Base-by-base conservation (phyloP, 495 filamentous ascomycete genomes). In the Penicillium malachiteum region DNA sequence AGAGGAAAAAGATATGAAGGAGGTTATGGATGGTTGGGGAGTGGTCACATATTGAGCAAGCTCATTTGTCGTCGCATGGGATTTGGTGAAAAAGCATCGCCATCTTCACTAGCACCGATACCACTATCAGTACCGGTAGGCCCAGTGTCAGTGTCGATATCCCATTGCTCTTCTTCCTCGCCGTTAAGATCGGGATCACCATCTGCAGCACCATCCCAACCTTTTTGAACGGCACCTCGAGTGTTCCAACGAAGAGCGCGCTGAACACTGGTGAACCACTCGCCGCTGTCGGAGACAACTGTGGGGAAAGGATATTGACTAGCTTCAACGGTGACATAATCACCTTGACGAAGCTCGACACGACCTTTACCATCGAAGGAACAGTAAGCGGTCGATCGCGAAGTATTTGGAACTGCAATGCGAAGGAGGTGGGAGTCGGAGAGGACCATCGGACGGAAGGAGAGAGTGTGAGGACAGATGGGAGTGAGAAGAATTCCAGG, bases 361-460 rank as follows among this genome's bases (percentile, higher is more conserved):
- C 95, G 88, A 50, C 91, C 91, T 68, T 96, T 96, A 69, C 94
- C 94, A 69, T 98, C 94, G 62, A 98, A 98, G 37, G 89, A 89
- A 64, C 91, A 95, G 79, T 96, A 97, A 0, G 92, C 92, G 0
- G 90, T 96, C 5, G 90, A 92, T 14, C 94, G 90, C 34, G 89
- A 92, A 60, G 86, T 80, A 43, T 81, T 80, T 0, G 94, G 94
- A 18, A 98, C 86, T 18, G 87, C 88, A 53, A 97, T 87, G 47
- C 91, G 90, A 42, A 98, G 82, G 21, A 92, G 84, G 71, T 96
- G 86, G 35, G 87, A 93, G 71, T 98, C 94, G 34, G 89, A 93
- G n/a, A 98, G 85, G n/a, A 98, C 88, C 90, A 98, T 96, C 32
- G 94, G 94, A 9, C 94, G 84, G 84, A 98, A 97, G 35, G 90